Base-by-base conservation (phyloP, 768 basidiomycete species). In the Suillus ampliporus region DNA sequence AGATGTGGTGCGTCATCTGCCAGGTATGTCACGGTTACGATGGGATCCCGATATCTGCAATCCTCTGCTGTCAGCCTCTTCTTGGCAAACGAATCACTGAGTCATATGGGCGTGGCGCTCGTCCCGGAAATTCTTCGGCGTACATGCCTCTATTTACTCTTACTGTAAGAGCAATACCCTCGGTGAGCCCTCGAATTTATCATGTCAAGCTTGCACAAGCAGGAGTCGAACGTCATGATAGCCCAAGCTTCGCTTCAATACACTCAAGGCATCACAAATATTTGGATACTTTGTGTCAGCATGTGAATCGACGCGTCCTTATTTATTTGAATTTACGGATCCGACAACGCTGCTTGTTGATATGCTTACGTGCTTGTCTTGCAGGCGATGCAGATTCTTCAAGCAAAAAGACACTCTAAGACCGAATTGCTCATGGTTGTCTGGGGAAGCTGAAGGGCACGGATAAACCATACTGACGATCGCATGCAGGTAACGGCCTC, bases 11-110 rank as follows among this genome's bases (percentile, higher is more conserved):
- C 28, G 60, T 57, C 60, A 61, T 61, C 8, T 50, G n/a, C n/a
- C n/a, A n/a, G 37, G 52, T 11, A 23, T 56, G 23, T 61, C 59
- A 57, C n/a, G n/a, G n/a, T n/a, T n/a, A n/a, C n/a, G 53, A 4
- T 43, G 53, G 15, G 14, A 10, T 21, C 15, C 14, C 34, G 6
- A n/a, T 34, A n/a, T 13, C 28, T 11, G 48, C 15, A 31, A 11
- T 51, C 14, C 14, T 47, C 15, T 47, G 23, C 23, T 3, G 26
- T 47, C 23, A 48, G 15, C 15, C 47, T 48, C 47, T 28, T 17
- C 47, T 15, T n/a, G n/a, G n/a, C n/a, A n/a, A n/a, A 48, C 23
- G 26, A 48, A 48, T 3, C 3, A 48, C 23, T 26, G 4, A 26
- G 23, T 48, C 15, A 15, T 28, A 26, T 48, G 26, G 26, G 15